phyloP scores from a whole-genome alignment of 352 stramenopile genomes.

The Globisporangium paddicum region DNA sequence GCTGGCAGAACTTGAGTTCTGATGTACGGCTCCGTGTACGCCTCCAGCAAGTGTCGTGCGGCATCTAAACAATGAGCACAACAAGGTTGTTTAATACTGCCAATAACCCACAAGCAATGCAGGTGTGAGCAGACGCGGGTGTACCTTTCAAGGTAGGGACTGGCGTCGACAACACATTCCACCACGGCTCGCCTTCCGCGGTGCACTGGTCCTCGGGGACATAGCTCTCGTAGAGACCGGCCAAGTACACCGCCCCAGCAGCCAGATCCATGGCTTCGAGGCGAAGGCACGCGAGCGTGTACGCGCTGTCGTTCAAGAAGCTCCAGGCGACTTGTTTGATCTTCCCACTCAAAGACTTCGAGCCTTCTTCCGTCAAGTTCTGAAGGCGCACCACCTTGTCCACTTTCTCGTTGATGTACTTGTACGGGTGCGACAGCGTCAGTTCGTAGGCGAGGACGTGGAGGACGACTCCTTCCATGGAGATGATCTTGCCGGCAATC shows the following conservation, averaged over 20 bases:
- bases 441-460: slow-evolving; percentile 83
- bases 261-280: slow-evolving; percentile 65
- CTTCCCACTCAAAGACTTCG: slow-evolving; percentile 63
- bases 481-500: slow-evolving; percentile 71
- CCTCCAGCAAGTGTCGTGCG: slow-evolving; percentile 68
- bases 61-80: slow-evolving; percentile 63
- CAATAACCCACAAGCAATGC: slow-evolving; percentile 30
- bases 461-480: slow-evolving; percentile 79
- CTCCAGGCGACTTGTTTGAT: slow-evolving; percentile 87
- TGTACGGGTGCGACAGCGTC: slow-evolving; percentile 81
- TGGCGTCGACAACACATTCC: slow-evolving; percentile 56
- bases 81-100: slow-evolving; percentile 59
- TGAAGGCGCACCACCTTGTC: slow-evolving; percentile 71
- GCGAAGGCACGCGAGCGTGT: slow-evolving; percentile 79
- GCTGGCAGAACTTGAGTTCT: slow-evolving; percentile 65
- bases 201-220: slow-evolving; percentile 60
- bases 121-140: slow-evolving; percentile 19
- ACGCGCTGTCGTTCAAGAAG: slow-evolving; percentile 87
- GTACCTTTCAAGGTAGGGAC: slow-evolving; percentile 83
- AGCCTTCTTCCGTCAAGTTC: slow-evolving; percentile 40
- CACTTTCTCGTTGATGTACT: slow-evolving; percentile 87
- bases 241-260: slow-evolving; percentile 78
- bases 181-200: slow-evolving; percentile 56
- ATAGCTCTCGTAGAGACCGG: slow-evolving; percentile 79
- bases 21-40: slow-evolving; percentile 78